Conservation (phyloP, 352 stramenopile species). For the Phytophthora sansomeana region DNA sequence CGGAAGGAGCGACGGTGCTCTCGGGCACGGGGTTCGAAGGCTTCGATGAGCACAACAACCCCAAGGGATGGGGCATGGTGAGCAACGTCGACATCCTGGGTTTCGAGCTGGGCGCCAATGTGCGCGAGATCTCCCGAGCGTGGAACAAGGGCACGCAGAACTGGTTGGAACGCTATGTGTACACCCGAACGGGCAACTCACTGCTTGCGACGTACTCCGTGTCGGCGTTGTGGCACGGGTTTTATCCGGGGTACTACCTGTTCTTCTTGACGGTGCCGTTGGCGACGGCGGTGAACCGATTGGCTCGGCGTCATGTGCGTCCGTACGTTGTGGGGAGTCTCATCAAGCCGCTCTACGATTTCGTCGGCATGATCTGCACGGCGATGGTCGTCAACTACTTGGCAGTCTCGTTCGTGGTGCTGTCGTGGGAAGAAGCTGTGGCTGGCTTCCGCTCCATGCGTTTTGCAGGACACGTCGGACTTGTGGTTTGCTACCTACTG, state of each 20-base stretch:
- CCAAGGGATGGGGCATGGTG: slow-evolving; percentile 93
- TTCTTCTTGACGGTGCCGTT: slow-evolving; percentile 90
- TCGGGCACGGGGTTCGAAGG: slow-evolving; percentile 94
- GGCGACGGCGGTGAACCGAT: slow-evolving; percentile 72
- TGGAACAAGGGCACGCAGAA: slow-evolving; percentile 98
- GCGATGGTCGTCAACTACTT: slow-evolving; percentile 78
- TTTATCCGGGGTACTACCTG: slow-evolving; percentile 98
- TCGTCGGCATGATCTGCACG: slow-evolving; percentile 61
- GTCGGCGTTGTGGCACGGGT: slow-evolving; percentile 98
- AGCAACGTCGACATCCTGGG: slow-evolving; percentile 97
- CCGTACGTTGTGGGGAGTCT: slow-evolving; percentile 53
- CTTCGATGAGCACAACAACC: slow-evolving; percentile 86
- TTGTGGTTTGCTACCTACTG: slow-evolving; percentile 49
- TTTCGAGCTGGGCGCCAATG: slow-evolving; percentile 94
- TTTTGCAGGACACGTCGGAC: slow-evolving; percentile 63
- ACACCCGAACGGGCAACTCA: slow-evolving; percentile 95
- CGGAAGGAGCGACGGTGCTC: slow-evolving; percentile 82
- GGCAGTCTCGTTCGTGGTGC: slow-evolving; percentile 72
- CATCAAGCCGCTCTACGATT: slow-evolving; percentile 70
- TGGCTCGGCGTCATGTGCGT: slow-evolving; percentile 61
- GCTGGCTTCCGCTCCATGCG: slow-evolving; percentile 61
- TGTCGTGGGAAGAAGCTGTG: slow-evolving; percentile 67
- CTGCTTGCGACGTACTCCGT: slow-evolving; percentile 95
- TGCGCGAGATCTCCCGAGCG: slow-evolving; percentile 87
- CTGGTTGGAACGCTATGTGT: slow-evolving; percentile 98